Evolutionary conservation across 73 alveolate species (phyloP).

Genomic region (Tetrahymena thermophila): DNA sequence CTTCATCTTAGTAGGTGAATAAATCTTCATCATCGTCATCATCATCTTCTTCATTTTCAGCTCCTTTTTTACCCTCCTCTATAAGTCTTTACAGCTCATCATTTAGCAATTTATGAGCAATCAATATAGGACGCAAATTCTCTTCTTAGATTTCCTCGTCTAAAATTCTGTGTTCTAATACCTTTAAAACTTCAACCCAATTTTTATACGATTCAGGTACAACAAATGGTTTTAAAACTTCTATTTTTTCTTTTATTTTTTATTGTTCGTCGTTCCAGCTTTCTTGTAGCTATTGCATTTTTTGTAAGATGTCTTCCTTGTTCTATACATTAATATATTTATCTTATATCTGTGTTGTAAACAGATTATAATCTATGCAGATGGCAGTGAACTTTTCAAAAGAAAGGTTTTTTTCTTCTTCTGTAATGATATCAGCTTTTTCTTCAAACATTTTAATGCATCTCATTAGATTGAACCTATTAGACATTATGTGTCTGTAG

Average conservation of each 20-base stretch:
- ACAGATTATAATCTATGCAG: constrained; percentile 23
- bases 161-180: constrained; percentile 21
- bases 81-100: constrained; percentile 23
- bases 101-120: constrained; percentile 30
- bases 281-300: neutral
- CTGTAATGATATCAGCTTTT: constrained; percentile 20
- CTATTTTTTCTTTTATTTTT: constrained; percentile 8
- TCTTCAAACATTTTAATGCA: constrained; percentile 37
- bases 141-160: neutral
- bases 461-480: constrained; percentile 19
- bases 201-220: constrained; percentile 20
- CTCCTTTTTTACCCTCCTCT: constrained; percentile 30
- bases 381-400: constrained; percentile 28
- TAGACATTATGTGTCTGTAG: constrained; percentile 23
- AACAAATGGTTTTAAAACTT: constrained; percentile 32
- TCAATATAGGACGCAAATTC: constrained; percentile 15
- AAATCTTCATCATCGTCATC: neutral
- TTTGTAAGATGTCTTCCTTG: constrained; percentile 17
- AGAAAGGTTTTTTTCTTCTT: constrained; percentile 27
- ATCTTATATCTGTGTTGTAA: constrained; percentile 7
- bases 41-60: constrained; percentile 29
- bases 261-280: constrained; percentile 7
- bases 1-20: neutral
- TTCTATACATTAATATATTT: constrained; percentile 4
- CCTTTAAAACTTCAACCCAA: constrained; percentile 18